A percentile compares a stretch with the other conserved stretches of the same genome.
Conservation (phyloP, 2,329 filamentous ascomycete species). For the Diaporthe humulicola region DNA sequence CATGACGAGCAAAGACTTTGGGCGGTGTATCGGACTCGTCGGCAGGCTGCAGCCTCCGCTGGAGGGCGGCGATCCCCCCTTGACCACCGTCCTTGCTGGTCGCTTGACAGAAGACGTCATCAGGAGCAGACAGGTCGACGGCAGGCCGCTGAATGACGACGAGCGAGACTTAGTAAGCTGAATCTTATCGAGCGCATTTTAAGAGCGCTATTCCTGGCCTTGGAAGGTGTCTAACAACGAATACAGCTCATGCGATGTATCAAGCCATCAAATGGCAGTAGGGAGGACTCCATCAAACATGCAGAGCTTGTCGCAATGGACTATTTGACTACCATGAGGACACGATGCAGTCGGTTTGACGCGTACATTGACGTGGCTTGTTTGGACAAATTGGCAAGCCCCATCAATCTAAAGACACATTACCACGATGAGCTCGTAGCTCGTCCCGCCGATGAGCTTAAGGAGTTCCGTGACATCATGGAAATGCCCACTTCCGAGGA, state of each 20-base stretch:
- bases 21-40: slow-evolving; percentile 30
- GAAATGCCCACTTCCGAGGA: neutral
- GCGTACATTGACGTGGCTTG: slow-evolving; percentile 31
- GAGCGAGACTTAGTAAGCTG: slow-evolving; percentile 32
- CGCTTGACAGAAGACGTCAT: slow-evolving; percentile 31
- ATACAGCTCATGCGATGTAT: slow-evolving; percentile 34
- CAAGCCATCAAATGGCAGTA: slow-evolving; percentile 23
- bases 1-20: slow-evolving; percentile 36
- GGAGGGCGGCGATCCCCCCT: slow-evolving; percentile 23
- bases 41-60: slow-evolving; percentile 15
- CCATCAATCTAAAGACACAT: slow-evolving; percentile 39
- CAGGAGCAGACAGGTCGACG: slow-evolving; percentile 17
- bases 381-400: slow-evolving; percentile 26
- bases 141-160: neutral
- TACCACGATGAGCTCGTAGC: slow-evolving; percentile 39
- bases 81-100: slow-evolving; percentile 35
- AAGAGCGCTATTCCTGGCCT: neutral
- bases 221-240: neutral
- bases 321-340: slow-evolving; percentile 35
- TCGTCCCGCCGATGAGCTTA: slow-evolving; percentile 34
- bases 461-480: slow-evolving; percentile 26
- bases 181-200: neutral
- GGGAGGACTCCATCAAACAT: slow-evolving; percentile 34
- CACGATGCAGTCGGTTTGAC: slow-evolving; percentile 30
- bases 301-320: slow-evolving; percentile 36